A percentile compares a stretch with the other conserved stretches of the same genome.
Conservation (phyloP, 1,284 basidiomycete genomes). For the Trametes versicolor region DNA sequence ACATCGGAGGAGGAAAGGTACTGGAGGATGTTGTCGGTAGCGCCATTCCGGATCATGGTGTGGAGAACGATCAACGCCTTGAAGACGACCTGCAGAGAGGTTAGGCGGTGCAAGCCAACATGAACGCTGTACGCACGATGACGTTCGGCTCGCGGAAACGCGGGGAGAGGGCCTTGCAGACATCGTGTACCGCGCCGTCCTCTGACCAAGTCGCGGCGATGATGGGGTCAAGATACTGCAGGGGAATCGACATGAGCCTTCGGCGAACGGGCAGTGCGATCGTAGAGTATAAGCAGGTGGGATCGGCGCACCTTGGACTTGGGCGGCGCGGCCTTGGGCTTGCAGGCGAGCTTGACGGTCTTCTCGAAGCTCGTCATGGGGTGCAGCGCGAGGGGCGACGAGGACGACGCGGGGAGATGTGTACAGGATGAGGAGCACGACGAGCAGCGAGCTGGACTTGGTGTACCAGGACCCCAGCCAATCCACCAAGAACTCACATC, state of each 20-base stretch:
- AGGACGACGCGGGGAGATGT: slow-evolving; percentile 24
- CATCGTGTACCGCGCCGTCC: slow-evolving; percentile 91
- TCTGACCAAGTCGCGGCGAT: slow-evolving; percentile 95
- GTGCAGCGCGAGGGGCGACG: slow-evolving; percentile 14
- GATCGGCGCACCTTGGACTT: slow-evolving; percentile 81
- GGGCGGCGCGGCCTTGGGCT: slow-evolving; percentile 93
- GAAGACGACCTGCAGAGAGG: slow-evolving; percentile 81
- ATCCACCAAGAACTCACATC: too few species aligned
- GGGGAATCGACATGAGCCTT: slow-evolving; percentile 17
- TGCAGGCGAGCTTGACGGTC: slow-evolving; percentile 91
- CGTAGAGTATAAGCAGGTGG: slow-evolving; percentile 6
- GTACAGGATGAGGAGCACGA: slow-evolving; percentile 28
- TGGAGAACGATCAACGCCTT: slow-evolving; percentile 96
- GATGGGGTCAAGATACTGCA: slow-evolving; percentile 88
- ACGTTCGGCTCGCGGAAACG: slow-evolving; percentile 91
- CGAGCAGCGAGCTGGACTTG: slow-evolving; percentile 27
- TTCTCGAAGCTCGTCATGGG: slow-evolving; percentile 84
- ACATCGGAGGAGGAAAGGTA: slow-evolving; percentile 85
- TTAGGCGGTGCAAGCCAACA: slow-evolving; percentile 13
- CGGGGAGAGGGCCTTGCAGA: slow-evolving; percentile 86
- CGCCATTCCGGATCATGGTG: slow-evolving; percentile 93
- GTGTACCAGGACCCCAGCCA: too few species aligned
- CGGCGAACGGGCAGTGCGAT: slow-evolving; percentile 17
- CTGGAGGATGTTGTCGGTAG: slow-evolving; percentile 90
- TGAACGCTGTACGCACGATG: slow-evolving; percentile 65